Base-by-base conservation (phyloP, 352 stramenopile genomes). In the Globisporangium mamillatum region DNA sequence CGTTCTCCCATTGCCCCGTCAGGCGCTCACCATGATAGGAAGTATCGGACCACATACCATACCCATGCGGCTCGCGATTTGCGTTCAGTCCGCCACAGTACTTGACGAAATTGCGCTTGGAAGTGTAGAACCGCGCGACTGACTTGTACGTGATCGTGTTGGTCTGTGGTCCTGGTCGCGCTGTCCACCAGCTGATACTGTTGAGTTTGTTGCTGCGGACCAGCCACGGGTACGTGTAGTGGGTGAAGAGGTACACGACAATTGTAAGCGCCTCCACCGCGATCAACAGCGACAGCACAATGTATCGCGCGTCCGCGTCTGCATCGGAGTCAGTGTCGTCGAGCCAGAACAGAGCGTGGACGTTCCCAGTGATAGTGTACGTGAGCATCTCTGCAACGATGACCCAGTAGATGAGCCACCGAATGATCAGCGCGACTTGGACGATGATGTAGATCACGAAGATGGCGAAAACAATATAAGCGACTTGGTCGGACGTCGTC, bases 351-450 rank as follows among this genome's bases (percentile, higher is more conserved):
- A 88, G 60, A 22, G 85, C 73, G 46, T 76, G 79, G 24, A 89
- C 57, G 52, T 80, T 82, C 34, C 67, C 65, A 1, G 83, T 88
- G 36, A 88, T 69, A 7, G 79, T 66, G 62, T 81, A 86, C 12
- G 71, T 89, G 55, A 89, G 62, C 63, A 91, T 71, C 44, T 89
- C 79, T 1, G 80, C 83, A 29, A 93, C 54, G 46, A 95, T 75
- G 32, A 93, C 77, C 79, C 80, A 94, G 71, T 95, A 97, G 27
- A 97, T 74, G 55, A 96, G 71, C 88, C 90, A 94, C 56, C 86
- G 85, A 54, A 94, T 85, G 25, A 97, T 72, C 53, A 95, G 60
- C 20, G 84, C 77, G 41, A 95, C 69, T 56, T 89, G 76, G 1
- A 90, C 82, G 20, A 95, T 78, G 29, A 93, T 52, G 64, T 93